Evolutionary conservation across 163 green algal species (phyloP).

Genomic region (Volvox carteri): DNA sequence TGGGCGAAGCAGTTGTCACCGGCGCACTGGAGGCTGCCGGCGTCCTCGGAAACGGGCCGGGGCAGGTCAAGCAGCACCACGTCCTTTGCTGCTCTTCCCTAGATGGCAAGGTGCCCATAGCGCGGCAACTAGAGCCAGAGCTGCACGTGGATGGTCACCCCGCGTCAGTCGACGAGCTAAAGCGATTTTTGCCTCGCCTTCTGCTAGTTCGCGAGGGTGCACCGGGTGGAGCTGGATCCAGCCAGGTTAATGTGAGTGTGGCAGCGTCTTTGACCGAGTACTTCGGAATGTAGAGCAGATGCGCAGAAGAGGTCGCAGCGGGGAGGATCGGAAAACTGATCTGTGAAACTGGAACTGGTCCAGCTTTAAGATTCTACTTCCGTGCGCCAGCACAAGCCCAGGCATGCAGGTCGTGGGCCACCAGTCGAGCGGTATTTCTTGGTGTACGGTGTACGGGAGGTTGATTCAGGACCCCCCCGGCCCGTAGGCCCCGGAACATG

Average conservation of each 20-base stretch:
- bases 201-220: conserved; percentile 68
- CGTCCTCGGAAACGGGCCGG: conserved; percentile 68
- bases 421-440: too few species aligned
- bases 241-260: conserved; percentile 49
- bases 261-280: conserved; percentile 54
- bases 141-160: conserved; percentile 85
- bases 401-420: too few species aligned
- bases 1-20: conserved; percentile 82
- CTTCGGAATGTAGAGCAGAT: conserved; percentile 44
- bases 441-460: too few species aligned
- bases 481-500: too few species aligned
- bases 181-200: conserved; percentile 81
- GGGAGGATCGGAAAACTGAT: too few species aligned
- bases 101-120: conserved; percentile 85
- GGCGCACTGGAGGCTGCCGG: conserved; percentile 83
- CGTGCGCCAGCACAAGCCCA: too few species aligned
- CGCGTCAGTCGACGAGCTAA: conserved; percentile 75
- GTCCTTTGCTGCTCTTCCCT: conserved; percentile 87
- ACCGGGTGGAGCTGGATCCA: background rate
- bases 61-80: conserved; percentile 72
- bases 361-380: too few species aligned
- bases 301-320: too few species aligned
- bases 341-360: too few species aligned
- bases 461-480: too few species aligned
- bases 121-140: conserved; percentile 88